Base-by-base conservation (phyloP, 768 basidiomycete species). In the Chalciporus chontae region DNA sequence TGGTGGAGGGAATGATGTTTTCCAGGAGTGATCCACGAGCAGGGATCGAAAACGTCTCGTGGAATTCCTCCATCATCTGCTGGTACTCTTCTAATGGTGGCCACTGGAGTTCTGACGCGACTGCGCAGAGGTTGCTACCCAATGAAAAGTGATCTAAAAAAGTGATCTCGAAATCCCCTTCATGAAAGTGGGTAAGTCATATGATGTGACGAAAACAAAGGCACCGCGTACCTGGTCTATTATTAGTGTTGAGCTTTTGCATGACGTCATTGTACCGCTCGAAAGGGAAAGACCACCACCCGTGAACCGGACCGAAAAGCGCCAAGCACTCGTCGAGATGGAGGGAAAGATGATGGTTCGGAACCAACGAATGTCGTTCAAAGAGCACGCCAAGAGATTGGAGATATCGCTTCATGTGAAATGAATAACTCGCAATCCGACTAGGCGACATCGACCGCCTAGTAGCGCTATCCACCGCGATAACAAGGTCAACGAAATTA, bases 331-430 rank as follows among this genome's bases (percentile, higher is more conserved):
- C 48, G 0, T 52, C 54, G 21, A 74, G 53, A 55, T 77, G 76
- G 15, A 78, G 54, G 1, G 71, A 50, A 4, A 73, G 43, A 51
- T 77, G 77, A 7, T 77, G 73, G 38, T 73, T 72, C 18, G 13
- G 18, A n/a, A 47, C 38, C 6, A 49, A 21, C 41, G 29, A 13
- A 18, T 24, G 24, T 24, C 24, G 24, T 9, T 38, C n/a, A 27
- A 51, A 46, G 19, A 36, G 26, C 24, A 14, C 10, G 19, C 4
- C 18, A 31, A 27, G 11, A 8, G 43, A 19, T 27, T 31, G 34
- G 13, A 51, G 7, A 23, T 47, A 47, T 5, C 29, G 40, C 8
- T 10, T 6, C n/a, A 51, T 36, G 17, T 38, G 5, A 18, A 24
- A 45, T 27, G 2, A 24, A 45, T 27, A 15, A 15, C 50, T n/a